These are phyloP conservation scores for Coniochaeta sp. DNA, from an alignment of 2,329 filamentous ascomycete genomes.

Conservation along the genomic window DNA sequence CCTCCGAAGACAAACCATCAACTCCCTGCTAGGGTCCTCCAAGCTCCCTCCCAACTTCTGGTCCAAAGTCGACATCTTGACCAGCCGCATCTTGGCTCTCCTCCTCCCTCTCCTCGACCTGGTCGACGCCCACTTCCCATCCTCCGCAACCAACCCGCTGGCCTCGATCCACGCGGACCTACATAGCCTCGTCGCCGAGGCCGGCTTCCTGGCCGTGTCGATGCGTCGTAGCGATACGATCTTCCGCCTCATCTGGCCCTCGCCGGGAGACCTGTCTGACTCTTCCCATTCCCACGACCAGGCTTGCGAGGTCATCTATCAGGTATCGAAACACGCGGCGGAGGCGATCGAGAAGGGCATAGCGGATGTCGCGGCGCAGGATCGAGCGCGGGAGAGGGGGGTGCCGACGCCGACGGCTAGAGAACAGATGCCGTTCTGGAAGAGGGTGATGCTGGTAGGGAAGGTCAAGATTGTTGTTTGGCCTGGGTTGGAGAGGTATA, in stretches of 20 bases:
- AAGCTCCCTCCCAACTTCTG: constrained; percentile 26
- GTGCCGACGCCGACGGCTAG: not conserved
- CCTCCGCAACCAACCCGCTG: constrained; percentile 8
- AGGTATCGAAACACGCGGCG: constrained; percentile 7
- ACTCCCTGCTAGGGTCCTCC: constrained; percentile 12
- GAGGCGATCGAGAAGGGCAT: not conserved
- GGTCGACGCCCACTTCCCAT: constrained; percentile 13
- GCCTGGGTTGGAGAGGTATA: constrained; percentile 13
- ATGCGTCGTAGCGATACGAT: constrained; percentile 20
- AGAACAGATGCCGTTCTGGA: not conserved
- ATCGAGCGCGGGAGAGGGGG: not conserved
- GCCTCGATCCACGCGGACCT: constrained; percentile 21
- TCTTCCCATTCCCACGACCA: constrained; percentile 14
- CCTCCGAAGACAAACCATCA: constrained; percentile 20
- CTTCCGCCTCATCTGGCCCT: constrained; percentile 20
- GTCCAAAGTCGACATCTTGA: constrained; percentile 24
- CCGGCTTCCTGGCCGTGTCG: constrained; percentile 20
- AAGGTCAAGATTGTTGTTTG: constrained; percentile 10
- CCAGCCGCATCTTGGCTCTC: constrained; percentile 21
- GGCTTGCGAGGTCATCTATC: constrained; percentile 13
- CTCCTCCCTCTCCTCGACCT: constrained; percentile 27
- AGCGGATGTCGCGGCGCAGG: not conserved
- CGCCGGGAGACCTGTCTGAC: constrained; percentile 16
- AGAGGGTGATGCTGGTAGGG: constrained; percentile 1
- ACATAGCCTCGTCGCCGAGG: constrained; percentile 22